phyloP scores from a whole-genome alignment of 768 basidiomycete genomes.

The Amanita brunnescens region DNA sequence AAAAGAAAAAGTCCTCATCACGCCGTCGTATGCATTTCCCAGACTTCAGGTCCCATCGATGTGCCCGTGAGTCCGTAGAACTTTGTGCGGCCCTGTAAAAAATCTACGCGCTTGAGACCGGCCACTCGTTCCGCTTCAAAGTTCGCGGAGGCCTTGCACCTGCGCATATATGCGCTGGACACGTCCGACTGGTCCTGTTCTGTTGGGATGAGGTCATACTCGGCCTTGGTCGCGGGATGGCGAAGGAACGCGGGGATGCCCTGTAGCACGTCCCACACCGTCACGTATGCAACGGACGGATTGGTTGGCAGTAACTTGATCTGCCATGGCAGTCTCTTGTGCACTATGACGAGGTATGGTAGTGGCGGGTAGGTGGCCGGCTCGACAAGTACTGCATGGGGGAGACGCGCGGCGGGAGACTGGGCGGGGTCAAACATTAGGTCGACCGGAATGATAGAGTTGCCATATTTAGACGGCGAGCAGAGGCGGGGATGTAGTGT shows the following conservation, averaged over 20 bases:
- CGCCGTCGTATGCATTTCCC: conserved; percentile 6
- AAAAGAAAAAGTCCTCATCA: background rate
- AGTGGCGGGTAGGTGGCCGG: conserved; percentile 4
- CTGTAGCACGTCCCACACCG: conserved; percentile 38
- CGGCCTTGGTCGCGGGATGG: conserved; percentile 25
- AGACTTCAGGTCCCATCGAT: conserved; percentile 3
- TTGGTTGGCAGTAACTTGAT: conserved; percentile 9
- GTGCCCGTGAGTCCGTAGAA: conserved; percentile 32
- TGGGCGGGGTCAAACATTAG: background rate
- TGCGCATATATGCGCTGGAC: conserved; percentile 31
- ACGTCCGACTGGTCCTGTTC: conserved; percentile 22
- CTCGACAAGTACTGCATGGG: background rate
- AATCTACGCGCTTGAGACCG: conserved; percentile 49
- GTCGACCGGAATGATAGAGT: background rate
- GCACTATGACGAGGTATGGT: background rate
- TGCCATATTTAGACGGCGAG: background rate
- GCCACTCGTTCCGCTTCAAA: conserved; percentile 30
- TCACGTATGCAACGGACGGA: conserved; percentile 17
- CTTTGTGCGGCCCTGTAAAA: conserved; percentile 29
- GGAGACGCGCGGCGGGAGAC: background rate
- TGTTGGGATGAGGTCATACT: conserved; percentile 30
- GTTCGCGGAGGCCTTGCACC: conserved; percentile 28
- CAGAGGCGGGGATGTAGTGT: conserved; percentile 12
- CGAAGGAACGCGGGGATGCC: conserved; percentile 37
- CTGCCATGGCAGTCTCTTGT: conserved; percentile 5